A percentile compares a stretch with the other conserved stretches of the same genome.
Conservation (phyloP, 345 rosid species). For the Euphorbia peplus region DNA sequence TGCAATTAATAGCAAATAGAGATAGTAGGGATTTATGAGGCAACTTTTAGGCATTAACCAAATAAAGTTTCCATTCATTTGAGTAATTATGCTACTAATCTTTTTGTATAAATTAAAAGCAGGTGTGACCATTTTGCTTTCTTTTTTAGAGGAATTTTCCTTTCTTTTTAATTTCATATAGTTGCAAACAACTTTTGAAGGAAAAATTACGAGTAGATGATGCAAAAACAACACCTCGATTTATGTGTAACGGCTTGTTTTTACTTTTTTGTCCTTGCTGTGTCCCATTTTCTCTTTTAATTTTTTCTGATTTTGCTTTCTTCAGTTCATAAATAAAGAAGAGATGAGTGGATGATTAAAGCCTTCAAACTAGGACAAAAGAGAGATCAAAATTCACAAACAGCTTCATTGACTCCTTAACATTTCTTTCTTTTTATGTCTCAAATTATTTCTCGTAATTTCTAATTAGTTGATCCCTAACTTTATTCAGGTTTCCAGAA, state of each 20-base stretch:
- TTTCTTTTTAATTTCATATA: not conserved
- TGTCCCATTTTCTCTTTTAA: slow-evolving; percentile 25
- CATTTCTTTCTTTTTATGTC: no score
- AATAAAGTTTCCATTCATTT: slow-evolving; percentile 18
- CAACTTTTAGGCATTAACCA: not conserved
- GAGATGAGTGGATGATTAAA: not conserved
- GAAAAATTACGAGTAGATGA: slow-evolving; percentile 45
- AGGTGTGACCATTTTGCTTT: slow-evolving; percentile 10
- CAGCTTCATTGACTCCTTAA: not conserved
- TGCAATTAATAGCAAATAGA: no score
- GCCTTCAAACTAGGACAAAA: slow-evolving; percentile 22
- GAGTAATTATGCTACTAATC: slow-evolving; percentile 25
- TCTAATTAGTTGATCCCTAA: no score
- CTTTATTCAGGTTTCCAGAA: no score
- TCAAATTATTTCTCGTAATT: no score
- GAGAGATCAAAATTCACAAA: not conserved
- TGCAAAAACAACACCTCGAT: slow-evolving; percentile 26
- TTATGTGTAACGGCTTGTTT: slow-evolving; percentile 33
- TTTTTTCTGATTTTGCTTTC: no score
- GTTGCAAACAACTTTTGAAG: slow-evolving; percentile 41
- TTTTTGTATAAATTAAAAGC: slow-evolving; percentile 7
- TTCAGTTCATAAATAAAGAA: not conserved
- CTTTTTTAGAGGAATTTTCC: not conserved
- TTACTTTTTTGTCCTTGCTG: slow-evolving; percentile 38
- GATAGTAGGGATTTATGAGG: not conserved